Evolutionary conservation across 371 early-diverging fungal species (phyloP), one percentile per base, ranked within the genome.

Genomic region (Batkoa obscura): DNA sequence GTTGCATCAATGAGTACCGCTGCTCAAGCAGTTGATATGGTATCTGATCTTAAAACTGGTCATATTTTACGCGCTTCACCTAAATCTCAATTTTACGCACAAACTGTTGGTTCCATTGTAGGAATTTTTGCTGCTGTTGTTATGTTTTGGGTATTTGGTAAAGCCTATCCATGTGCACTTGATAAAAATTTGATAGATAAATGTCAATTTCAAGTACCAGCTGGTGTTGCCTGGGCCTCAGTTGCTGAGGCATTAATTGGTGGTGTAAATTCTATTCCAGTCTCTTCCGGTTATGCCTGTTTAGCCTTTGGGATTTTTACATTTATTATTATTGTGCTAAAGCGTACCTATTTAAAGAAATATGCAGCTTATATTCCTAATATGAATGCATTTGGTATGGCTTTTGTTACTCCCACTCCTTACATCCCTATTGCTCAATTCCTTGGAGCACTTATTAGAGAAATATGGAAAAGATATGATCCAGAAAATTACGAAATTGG

Each of bases 341-440:
- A 68, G 59, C 68, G 71, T 12, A 54, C 54, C 67, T 45, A 69
- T 8, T 51, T 79, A 10, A 48, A 71, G 48, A 68, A 71, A 60
- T 74, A 68, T 56, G 71, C 71, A 39, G 63, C 63, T 43, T 76
- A 66, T 59, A 64, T 75, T 63, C 73, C 80, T 55, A 83, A 80
- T 58, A 46, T 76, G 56, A 72, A 71, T 58, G 80, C 86, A 38
- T 63, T 82, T 17, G 86, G 86, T 60, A 69, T 85, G 55, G 77
- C 78, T 45, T 71, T 82, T 65, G 75, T 83, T 47, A 81, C 75
- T 59, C 65, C 74, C 43, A 59, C 63, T 6, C 74, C 77, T 31
- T 74, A 73, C 48, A 63, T 74, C 30, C 71, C 77, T 30, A 45
- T 76, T 35, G 72, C 81, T 41, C 78, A 80, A 79, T 63, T 76